phyloP scores from a whole-genome alignment of 2,329 filamentous ascomycete species.

The Chalara sp. region DNA sequence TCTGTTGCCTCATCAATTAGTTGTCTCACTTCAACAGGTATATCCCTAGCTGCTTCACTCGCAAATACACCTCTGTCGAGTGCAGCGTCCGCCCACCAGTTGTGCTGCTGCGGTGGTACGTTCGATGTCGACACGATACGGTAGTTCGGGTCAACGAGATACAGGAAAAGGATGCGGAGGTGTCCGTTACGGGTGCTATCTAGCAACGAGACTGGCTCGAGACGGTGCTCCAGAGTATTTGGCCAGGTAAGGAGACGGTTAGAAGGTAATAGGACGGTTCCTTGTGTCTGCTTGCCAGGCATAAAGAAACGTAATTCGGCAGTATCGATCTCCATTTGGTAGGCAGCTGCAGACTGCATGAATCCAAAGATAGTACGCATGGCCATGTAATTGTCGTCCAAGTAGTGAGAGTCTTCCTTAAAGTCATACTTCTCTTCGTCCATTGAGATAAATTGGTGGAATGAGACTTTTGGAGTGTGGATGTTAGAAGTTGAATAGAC shows the following conservation, averaged over 20 bases:
- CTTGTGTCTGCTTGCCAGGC: conserved; percentile 28
- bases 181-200: conserved; percentile 45
- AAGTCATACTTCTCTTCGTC: background rate
- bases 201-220: conserved; percentile 39
- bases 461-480: conserved; percentile 32
- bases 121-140: conserved; percentile 43
- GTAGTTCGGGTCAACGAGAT: conserved; percentile 47
- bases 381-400: background rate
- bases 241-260: conserved; percentile 37
- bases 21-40: no score
- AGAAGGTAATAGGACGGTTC: conserved; percentile 28
- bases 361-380: background rate
- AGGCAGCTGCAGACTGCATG: background rate
- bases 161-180: conserved; percentile 48
- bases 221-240: conserved; percentile 39
- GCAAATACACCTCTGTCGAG: no score
- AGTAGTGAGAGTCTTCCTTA: background rate
- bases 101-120: conserved; percentile 33
- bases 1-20: no score
- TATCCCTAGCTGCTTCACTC: no score
- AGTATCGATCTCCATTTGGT: background rate
- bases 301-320: background rate
- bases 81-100: background rate
- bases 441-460: conserved; percentile 26
- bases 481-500: conserved; percentile 43